Conservation (phyloP, 192 early-diverging fungal genomes). For the Backusella liffmaniae region DNA sequence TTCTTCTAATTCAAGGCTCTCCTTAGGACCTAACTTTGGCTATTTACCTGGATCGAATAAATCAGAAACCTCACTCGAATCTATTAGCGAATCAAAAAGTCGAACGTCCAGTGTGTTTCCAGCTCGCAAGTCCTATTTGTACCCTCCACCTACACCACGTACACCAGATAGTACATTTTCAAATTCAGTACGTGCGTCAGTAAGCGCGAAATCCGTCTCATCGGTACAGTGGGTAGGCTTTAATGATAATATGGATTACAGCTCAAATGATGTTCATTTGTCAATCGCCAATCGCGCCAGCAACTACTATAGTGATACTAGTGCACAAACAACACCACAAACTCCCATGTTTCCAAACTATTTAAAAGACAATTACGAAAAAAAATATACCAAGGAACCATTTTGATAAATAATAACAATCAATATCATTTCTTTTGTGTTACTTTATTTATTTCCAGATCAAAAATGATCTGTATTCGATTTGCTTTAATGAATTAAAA, state of each 20-base stretch:
- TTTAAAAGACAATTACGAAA: neutral
- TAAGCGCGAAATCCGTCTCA: conserved; percentile 1
- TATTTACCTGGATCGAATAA: neutral
- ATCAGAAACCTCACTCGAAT: neutral
- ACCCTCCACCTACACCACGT: neutral
- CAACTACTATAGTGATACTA: neutral
- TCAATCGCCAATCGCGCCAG: neutral
- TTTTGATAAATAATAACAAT: too few species aligned
- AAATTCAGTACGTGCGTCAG: neutral
- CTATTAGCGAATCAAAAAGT: neutral
- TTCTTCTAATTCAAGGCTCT: neutral
- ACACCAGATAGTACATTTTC: neutral
- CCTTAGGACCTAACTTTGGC: neutral
- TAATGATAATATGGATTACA: conserved; percentile 20
- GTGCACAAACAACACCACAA: neutral
- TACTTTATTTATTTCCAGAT: neutral
- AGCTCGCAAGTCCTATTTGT: neutral
- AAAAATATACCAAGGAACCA: neutral
- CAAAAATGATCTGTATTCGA: neutral
- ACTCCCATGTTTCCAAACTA: conserved; percentile 2
- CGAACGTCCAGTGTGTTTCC: neutral
- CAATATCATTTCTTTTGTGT: too few species aligned
- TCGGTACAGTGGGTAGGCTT: conserved; percentile 20
- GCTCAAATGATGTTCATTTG: neutral
- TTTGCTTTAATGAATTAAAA: neutral